phyloP scores from a whole-genome alignment of 208 protist genomes.

The Acanthamoeba healyi region DNA sequence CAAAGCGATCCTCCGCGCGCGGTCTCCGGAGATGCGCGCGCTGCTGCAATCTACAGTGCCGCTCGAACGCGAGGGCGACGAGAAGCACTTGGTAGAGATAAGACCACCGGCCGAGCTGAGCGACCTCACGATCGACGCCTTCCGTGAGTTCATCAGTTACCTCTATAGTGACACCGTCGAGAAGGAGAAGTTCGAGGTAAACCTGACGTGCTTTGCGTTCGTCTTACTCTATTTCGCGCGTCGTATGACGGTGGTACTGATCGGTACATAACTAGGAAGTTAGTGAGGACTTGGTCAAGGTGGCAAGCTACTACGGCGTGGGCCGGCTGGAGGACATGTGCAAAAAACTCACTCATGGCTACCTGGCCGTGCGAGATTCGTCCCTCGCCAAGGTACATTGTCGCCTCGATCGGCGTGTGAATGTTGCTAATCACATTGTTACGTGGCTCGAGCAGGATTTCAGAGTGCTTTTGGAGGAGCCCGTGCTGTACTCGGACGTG shows the following conservation, averaged over 20 bases:
- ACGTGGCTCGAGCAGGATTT: too few relatives aligned
- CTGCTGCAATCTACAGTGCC: background rate
- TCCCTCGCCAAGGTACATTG: slow-evolving; percentile 4
- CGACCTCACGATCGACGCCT: background rate
- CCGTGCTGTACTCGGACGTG: slow-evolving; percentile 34
- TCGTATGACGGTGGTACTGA: too few relatives aligned
- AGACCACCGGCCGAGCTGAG: background rate
- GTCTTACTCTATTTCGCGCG: too few relatives aligned
- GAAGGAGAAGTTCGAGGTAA: background rate
- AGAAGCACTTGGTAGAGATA: background rate
- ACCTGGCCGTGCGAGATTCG: slow-evolving; percentile 8
- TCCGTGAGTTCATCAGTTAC: slow-evolving; percentile 47
- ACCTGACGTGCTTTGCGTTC: background rate
- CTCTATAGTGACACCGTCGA: slow-evolving; percentile 52
- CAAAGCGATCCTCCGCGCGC: slow-evolving; percentile 30
- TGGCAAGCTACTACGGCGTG: slow-evolving; percentile 43
- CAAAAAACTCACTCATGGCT: background rate
- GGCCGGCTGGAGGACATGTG: slow-evolving; percentile 42
- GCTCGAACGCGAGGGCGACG: background rate
- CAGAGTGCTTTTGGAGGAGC: slow-evolving; percentile 18
- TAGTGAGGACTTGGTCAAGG: background rate
- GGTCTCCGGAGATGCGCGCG: slow-evolving; percentile 18
- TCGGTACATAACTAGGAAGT: background rate
- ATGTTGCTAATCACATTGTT: too few relatives aligned
- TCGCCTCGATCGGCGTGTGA: too few relatives aligned